Base-by-base conservation (phyloP, 495 filamentous ascomycete genomes). In the Penicillium flavigenum region DNA sequence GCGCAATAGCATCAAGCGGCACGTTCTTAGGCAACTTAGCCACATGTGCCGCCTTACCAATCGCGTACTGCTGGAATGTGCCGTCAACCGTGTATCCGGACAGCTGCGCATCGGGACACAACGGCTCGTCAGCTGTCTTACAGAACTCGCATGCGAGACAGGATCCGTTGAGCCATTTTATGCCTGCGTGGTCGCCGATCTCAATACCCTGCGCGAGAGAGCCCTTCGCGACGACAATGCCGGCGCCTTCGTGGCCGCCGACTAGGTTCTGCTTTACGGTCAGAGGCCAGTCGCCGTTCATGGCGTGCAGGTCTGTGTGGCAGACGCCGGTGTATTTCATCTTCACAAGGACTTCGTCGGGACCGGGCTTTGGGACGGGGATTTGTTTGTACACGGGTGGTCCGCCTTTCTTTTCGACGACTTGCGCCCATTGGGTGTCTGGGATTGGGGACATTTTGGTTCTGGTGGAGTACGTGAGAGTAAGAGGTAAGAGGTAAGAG, bases 41-140 rank as follows among this genome's bases (percentile, higher is more conserved):
- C 5, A 91, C 84, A 69, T 95, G 88, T 16, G 85, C 82, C 3
- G 91, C 91, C 71, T 96, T 95, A 51, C 81, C 92, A 64, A 96
- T 85, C 71, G 82, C 81, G 75, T 96, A 96, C 76, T 97, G 86
- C 76, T 96, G 92, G 83, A 97, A 97, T 50, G 84, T 84, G 48
- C 92, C 92, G 72, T 96, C 89, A 53, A 96, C 91, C 3, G 90
- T 94, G 76, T 96, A 96, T 41, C 92, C 92, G 3, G 90, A 93
- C 34, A 96, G 83, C 29, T 81, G 67, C 19, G 88, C 84, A 39
- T 88, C 63, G 1, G 81, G 66, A 77, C 92, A 96, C 2, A 96
- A 85, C 8, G 90, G 86, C 68, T 96, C 86, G 53, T 88, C 82
- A n/a, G 82, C 70, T 59, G 82, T 77, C 71, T 83, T 83, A 81